phyloP scores from a whole-genome alignment of 257 asterid species.

The Solanum rostratum region DNA sequence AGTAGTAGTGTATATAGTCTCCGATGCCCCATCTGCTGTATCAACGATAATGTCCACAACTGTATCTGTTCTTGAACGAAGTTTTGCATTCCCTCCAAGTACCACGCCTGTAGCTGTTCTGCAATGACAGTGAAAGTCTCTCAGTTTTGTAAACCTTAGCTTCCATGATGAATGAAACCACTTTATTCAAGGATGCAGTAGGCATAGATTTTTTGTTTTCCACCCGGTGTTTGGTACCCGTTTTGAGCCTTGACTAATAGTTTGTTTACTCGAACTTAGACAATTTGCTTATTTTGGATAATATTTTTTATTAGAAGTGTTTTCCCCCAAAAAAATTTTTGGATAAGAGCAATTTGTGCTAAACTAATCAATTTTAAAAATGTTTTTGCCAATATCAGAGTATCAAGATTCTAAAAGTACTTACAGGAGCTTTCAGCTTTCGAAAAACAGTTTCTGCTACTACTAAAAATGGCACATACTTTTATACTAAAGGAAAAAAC shows the following conservation, averaged over 20 bases:
- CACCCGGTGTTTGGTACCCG: not conserved
- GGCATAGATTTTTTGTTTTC: not conserved
- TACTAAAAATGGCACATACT: not conserved
- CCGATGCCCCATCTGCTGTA: constrained; percentile 68
- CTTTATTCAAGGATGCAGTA: not conserved
- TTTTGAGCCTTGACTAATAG: not conserved
- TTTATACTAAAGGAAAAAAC: too few species aligned
- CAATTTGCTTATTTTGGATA: not conserved
- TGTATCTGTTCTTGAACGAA: constrained; percentile 45
- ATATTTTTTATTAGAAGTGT: too few species aligned
- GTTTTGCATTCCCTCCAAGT: constrained; percentile 62
- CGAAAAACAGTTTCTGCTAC: not conserved
- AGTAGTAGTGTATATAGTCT: constrained; percentile 49
- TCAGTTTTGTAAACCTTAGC: not conserved
- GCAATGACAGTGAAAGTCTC: not conserved
- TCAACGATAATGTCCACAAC: constrained; percentile 58
- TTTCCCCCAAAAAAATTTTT: not conserved
- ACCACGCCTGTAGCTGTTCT: constrained; percentile 64
- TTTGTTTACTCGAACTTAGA: not conserved
- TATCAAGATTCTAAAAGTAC: not conserved
- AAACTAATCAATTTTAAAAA: too few species aligned
- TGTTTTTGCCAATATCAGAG: not conserved
- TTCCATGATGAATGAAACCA: not conserved
- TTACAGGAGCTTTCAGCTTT: not conserved
- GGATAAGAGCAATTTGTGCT: not conserved